Conservation (phyloP, 176 grass and related monocot species). For the Calamus simplicifolius region DNA sequence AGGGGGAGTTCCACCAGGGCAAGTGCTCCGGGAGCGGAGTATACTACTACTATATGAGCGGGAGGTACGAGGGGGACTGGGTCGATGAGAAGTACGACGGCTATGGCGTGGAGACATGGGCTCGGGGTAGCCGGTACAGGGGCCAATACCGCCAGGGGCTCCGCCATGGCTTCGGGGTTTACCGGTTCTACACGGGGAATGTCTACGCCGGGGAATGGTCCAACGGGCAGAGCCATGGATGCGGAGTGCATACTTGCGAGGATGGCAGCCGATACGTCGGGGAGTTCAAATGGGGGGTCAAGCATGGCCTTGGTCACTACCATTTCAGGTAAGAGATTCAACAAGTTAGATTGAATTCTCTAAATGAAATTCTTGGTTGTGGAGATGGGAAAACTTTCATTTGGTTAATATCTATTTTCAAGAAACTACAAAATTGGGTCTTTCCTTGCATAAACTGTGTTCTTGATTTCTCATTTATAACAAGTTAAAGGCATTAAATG, state of each 20-base stretch:
- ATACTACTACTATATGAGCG: slow-evolving; percentile 61
- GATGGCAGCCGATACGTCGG: slow-evolving; percentile 61
- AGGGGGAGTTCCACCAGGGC: slow-evolving; percentile 60
- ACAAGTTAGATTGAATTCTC: too few species aligned
- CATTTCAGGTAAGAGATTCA: slow-evolving; percentile 48
- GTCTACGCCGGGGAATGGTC: slow-evolving; percentile 68
- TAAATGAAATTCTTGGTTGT: too few species aligned
- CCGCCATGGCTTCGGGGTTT: slow-evolving; percentile 59
- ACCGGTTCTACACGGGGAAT: slow-evolving; percentile 64
- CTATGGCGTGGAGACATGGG: slow-evolving; percentile 75
- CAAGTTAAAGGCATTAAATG: too few species aligned
- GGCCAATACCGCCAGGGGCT: slow-evolving; percentile 63
- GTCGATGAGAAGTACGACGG: slow-evolving; percentile 69
- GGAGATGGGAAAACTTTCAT: too few species aligned
- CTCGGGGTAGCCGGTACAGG: slow-evolving; percentile 61
- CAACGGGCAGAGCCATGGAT: slow-evolving; percentile 72
- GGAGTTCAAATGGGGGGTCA: slow-evolving; percentile 75
- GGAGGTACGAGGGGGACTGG: slow-evolving; percentile 78
- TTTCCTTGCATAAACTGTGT: too few species aligned
- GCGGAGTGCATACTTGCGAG: slow-evolving; percentile 53
- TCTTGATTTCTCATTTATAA: too few species aligned
- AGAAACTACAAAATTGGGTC: too few species aligned
- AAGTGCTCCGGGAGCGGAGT: slow-evolving; percentile 61
- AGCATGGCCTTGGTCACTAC: slow-evolving; percentile 68
- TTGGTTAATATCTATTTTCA: too few species aligned